Percentiles rank a stretch among this genome's conserved stretches.
Conservation (phyloP, 2,329 filamentous ascomycete genomes). For the Trichoderma sp. region DNA sequence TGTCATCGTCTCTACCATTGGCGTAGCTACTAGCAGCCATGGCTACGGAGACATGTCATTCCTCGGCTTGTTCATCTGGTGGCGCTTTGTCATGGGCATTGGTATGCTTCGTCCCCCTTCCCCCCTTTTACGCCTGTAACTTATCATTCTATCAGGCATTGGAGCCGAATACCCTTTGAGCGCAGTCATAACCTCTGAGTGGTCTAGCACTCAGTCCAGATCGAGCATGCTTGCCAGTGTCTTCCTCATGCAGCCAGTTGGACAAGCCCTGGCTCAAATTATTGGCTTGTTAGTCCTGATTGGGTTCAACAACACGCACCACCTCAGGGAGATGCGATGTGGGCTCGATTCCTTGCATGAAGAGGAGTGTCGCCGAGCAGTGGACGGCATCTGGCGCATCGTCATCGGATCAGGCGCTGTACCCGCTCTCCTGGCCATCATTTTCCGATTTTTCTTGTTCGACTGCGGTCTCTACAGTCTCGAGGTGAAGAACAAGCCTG, state of each 20-base stretch:
- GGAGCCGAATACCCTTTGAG: constrained; percentile 68
- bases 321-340: constrained; percentile 46
- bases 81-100: constrained; percentile 55
- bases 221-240: constrained; percentile 67
- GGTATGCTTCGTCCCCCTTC: constrained; percentile 32
- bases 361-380: constrained; percentile 43
- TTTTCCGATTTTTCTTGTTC: constrained; percentile 65
- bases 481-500: constrained; percentile 62
- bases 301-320: constrained; percentile 42
- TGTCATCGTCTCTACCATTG: constrained; percentile 57
- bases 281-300: constrained; percentile 56
- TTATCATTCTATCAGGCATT: constrained; percentile 45
- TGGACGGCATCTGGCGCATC: constrained; percentile 66
- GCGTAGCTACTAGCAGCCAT: constrained; percentile 51
- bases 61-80: constrained; percentile 51
- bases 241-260: constrained; percentile 68
- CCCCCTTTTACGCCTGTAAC: neutral
- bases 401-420: constrained; percentile 64
- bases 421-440: constrained; percentile 61
- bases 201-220: constrained; percentile 59
- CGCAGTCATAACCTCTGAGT: constrained; percentile 68
- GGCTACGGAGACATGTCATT: constrained; percentile 51
- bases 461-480: constrained; percentile 65
- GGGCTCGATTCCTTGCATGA: constrained; percentile 46
- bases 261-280: constrained; percentile 63